phyloP scores from a whole-genome alignment of 176 grass and related monocot genomes.

The Phoenix roebelenii region DNA sequence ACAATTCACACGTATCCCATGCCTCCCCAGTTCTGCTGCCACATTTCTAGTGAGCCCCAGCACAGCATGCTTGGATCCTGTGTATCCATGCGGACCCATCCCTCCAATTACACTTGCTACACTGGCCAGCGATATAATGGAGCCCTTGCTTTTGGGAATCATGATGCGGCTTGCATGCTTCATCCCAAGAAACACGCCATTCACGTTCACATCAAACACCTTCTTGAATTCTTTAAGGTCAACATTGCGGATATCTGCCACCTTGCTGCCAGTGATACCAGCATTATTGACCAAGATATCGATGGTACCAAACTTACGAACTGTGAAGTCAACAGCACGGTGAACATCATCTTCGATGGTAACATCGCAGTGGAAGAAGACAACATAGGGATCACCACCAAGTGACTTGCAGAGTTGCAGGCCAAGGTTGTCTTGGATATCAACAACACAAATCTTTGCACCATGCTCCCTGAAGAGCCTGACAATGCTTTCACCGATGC shows the following conservation, averaged over 20 bases:
- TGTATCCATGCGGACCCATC: constrained; percentile 60
- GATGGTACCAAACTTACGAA: constrained; percentile 46
- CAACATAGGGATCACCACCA: constrained; percentile 20
- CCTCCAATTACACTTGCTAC: constrained; percentile 45
- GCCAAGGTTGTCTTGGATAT: constrained; percentile 50
- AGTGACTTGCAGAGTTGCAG: constrained; percentile 43
- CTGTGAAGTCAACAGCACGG: constrained; percentile 34
- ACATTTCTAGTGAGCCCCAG: constrained; percentile 69
- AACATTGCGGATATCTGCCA: constrained; percentile 41
- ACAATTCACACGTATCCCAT: constrained; percentile 81
- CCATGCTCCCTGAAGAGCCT: constrained; percentile 79
- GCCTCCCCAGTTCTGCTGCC: constrained; percentile 52
- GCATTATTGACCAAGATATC: constrained; percentile 92
- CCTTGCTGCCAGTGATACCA: constrained; percentile 48
- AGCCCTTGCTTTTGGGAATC: constrained; percentile 49
- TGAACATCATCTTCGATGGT: constrained; percentile 46
- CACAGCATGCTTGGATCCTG: constrained; percentile 64
- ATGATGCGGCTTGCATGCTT: constrained; percentile 77
- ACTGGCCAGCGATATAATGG: constrained; percentile 59
- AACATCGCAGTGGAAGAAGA: constrained; percentile 75
- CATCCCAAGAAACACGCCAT: constrained; percentile 72
- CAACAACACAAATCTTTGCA: constrained; percentile 73
- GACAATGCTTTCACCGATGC: constrained; percentile 65
- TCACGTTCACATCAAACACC: constrained; percentile 66
- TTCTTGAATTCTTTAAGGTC: constrained; percentile 41